Evolutionary conservation across 2,329 filamentous ascomycete species (phyloP), one percentile per base, ranked within the genome.

Genomic region (Pyrenochaeta sp.): DNA sequence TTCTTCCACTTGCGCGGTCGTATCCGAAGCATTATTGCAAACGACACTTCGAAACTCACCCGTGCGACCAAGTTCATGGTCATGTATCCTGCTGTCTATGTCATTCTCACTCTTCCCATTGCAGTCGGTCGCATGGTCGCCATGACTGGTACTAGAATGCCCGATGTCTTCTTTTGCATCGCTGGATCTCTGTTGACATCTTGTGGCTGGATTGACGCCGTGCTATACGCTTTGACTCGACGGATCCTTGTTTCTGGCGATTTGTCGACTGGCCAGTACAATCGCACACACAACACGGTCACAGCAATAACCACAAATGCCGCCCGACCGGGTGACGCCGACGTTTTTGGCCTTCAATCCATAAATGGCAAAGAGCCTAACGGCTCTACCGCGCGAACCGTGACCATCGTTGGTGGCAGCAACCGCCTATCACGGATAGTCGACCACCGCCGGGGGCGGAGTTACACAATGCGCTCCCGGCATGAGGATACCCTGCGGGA

Each of bases 61-160:
- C 57, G 68, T 13, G 75, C 78, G 14, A 74, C 76, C 8, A 73
- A 81, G 3, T 84, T 87, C 57, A 81, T 81, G 78, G 67, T 87
- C 26, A 35, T 53, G 38, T 20, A 89, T 50, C 86, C 86, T 0
- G 63, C 84, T 49, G 84, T 86, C 46, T 89, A 89, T 63, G 76
- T 87, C 2, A 44, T 86, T 13, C 83, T 86, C 52, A 89, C 85
- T 0, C 75, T 85, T 0, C 86, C 86, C 0, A 74, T 89, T 1
- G 84, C 85, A 6, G 57, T 70, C 5, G 69, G 68, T 6, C 64
- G 69, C 23, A 72, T 72, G 69, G 60, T 65, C 10, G 56, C 65
- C 14, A 72, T 72, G 69, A 65, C 61, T 2, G 68, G 68, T 6
- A 53, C 53, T 4, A 35, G 71, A 0, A 74, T 84, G 3, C 76